Base-by-base conservation (phyloP, 192 early-diverging fungal genomes). In the Lunasporangiospora selenospora region DNA sequence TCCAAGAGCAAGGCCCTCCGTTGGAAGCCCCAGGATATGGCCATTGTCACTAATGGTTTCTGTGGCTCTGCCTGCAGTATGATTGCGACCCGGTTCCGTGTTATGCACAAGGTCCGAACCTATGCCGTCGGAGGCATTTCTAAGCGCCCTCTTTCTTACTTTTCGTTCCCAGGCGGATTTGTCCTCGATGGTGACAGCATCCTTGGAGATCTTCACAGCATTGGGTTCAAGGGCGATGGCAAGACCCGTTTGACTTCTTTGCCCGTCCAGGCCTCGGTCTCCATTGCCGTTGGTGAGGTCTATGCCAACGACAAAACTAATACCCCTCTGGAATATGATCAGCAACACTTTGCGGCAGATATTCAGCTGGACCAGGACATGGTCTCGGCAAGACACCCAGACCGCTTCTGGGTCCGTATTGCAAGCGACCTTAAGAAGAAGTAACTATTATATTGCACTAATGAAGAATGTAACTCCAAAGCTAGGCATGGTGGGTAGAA, bases 31-130 rank as follows among this genome's bases (percentile, higher is more conserved):
- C 15, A 33, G 27, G 66, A 77, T 31, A 69, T 77, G 61, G 51
- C 55, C 6, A 77, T 77, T 41, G 50, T 77, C 33, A 70, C 76
- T 36, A 77, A 77, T 41, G 76, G 76, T 21, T 77, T 54, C 53
- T 77, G 75, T 13, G 76, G 76, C 0, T 77, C 76, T 4, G 51
- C 76, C 16, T 77, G 76, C 43, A 55, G 66, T 11, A 62, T 66
- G 67, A 65, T 70, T 30, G 66, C 66, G 11, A 70, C 54, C 23
- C 76, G 62, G 6, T 57, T 77, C 52, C 43, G 55, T 51, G 62
- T 70, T 50, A 48, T 39, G 10, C 60, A 77, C 58, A 58, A 69
- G 57, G 76, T 77, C 59, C 53, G 50, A 43, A 65, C 76, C 23
- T 67, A 65, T 49, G 60, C 66, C 26, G 56, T 65, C 23, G 76